Percentiles rank a stretch among this genome's conserved stretches.
Evolutionary conservation across 192 early-diverging fungal species (phyloP).

Genomic region (Dissophora globulifera): DNA sequence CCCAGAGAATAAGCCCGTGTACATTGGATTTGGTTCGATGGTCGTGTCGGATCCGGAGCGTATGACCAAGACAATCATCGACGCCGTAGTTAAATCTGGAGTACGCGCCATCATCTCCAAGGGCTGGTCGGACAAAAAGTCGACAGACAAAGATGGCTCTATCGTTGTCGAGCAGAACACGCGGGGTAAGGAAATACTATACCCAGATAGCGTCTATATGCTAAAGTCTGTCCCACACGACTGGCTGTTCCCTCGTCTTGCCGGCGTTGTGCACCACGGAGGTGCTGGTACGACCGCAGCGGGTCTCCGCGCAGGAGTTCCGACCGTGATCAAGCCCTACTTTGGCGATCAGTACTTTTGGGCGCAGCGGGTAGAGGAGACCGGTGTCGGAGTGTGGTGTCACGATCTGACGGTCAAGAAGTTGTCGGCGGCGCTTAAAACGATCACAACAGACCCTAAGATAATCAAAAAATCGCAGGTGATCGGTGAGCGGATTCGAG

Average conservation of each 20-base stretch:
- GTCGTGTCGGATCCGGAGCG: conserved; percentile 76
- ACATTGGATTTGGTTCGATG: conserved; percentile 86
- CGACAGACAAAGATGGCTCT: conserved; percentile 37
- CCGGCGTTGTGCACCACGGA: conserved; percentile 80
- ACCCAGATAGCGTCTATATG: conserved; percentile 62
- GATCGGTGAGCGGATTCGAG: conserved; percentile 66
- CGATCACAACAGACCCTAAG: conserved; percentile 65
- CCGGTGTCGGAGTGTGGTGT: conserved; percentile 69
- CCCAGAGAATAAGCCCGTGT: conserved; percentile 60
- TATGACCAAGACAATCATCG: conserved; percentile 69
- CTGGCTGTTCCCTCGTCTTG: conserved; percentile 75
- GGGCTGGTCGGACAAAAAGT: conserved; percentile 76
- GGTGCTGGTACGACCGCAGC: conserved; percentile 82
- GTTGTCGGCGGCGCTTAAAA: conserved; percentile 58
- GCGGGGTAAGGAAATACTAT: conserved; percentile 38
- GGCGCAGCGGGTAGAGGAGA: conserved; percentile 71
- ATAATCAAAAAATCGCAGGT: conserved; percentile 60
- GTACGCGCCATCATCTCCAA: conserved; percentile 77
- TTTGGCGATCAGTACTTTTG: conserved; percentile 80
- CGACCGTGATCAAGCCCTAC: conserved; percentile 79
- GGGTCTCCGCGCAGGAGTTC: conserved; percentile 74
- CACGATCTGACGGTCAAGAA: conserved; percentile 66
- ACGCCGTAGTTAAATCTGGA: conserved; percentile 67
- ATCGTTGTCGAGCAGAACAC: conserved; percentile 20
- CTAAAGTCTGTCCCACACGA: conserved; percentile 79